Evolutionary conservation across 192 early-diverging fungal species (phyloP), one percentile per base, ranked within the genome.

Genomic region (Backusella liffmaniae): DNA sequence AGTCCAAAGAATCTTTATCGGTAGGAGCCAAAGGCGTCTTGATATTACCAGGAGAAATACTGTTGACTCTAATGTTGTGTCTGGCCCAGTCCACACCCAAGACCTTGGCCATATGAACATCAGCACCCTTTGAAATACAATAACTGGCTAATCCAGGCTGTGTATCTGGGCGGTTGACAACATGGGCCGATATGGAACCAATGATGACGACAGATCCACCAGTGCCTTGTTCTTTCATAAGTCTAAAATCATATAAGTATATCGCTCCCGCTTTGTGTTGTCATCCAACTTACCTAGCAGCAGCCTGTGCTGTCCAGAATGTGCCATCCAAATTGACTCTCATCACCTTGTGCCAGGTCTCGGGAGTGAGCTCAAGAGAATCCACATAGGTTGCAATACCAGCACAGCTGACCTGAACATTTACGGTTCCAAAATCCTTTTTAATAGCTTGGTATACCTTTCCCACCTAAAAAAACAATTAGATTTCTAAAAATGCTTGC

Each of bases 121-220:
- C 84, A 13, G 70, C 82, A 15, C 72, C 82, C 44, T 83, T 83
- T 34, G 82, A 82, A n/a, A 78, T 73, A 37, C 70, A 73, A 67
- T 83, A 83, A 72, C 79, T 79, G 53, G 77, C 39, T 23, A 74
- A 74, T 26, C 73, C 73, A 36, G 73, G 73, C 26, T 83, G 82
- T 18, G 74, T 67, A 39, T 81, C 73, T 1, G 78, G 79, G 32
- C 71, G 72, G 23, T 76, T 76, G 46, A 82, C 41, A 13, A 82
- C 66, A 32, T 71, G 73, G n/a, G 73, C 78, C 7, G 81, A 78
- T 10, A 82, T 82, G 39, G 74, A 77, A 4, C 73, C 81, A 21
- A 79, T 82, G 56, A 81, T 76, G 37, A 82, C 56, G 16, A 82
- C 77, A 15, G 62, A 69, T 44, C 81, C 77, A 16, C 77, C 77